These are phyloP conservation scores for Plantago elongata DNA, from an alignment of 257 asterid species.

Conservation along the genomic window DNA sequence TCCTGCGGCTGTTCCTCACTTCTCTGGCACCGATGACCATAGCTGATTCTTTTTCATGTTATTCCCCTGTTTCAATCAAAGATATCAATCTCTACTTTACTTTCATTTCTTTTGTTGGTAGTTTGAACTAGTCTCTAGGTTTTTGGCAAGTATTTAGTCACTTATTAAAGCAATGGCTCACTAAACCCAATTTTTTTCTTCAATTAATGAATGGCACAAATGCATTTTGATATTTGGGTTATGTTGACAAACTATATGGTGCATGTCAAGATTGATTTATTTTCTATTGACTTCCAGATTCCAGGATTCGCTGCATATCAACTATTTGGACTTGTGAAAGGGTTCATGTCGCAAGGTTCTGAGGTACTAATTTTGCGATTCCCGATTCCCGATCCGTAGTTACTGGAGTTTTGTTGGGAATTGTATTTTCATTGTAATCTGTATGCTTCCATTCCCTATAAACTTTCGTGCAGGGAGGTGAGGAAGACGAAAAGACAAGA, in stretches of 20 bases:
- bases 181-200: too few relatives aligned
- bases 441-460: neutral
- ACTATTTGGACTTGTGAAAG: constrained; percentile 72
- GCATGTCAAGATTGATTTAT: constrained; percentile 5
- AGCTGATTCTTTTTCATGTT: too few relatives aligned
- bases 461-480: constrained; percentile 50
- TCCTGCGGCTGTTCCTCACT: too few relatives aligned
- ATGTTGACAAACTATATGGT: neutral
- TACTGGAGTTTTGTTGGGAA: neutral
- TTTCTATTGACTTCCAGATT: constrained; percentile 43
- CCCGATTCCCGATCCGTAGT: too few relatives aligned
- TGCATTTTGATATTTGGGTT: constrained; percentile 8
- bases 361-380: constrained; percentile 42
- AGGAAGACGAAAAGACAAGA: constrained; percentile 83
- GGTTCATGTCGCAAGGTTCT: constrained; percentile 62
- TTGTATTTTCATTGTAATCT: neutral
- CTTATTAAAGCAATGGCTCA: too few relatives aligned
- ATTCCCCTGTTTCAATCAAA: too few relatives aligned
- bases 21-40: too few relatives aligned
- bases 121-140: too few relatives aligned
- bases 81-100: too few relatives aligned
- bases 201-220: constrained; percentile 1
- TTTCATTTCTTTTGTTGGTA: too few relatives aligned
- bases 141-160: too few relatives aligned
- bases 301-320: constrained; percentile 87